Conservation (phyloP, 2,329 filamentous ascomycete species). For the Trichophyton verrucosum region DNA sequence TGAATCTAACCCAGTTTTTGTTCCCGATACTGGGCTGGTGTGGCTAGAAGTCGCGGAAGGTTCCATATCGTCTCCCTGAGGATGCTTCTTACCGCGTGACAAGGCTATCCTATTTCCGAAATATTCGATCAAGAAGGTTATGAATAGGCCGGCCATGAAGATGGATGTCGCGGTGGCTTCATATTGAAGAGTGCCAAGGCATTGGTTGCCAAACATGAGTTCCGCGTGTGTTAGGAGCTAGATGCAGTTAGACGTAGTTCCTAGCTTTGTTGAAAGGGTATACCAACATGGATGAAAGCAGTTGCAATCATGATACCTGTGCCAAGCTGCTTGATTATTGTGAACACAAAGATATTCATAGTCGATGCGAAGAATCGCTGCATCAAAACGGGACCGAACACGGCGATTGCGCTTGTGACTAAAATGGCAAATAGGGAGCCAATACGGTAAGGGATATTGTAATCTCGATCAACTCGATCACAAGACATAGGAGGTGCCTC, state of each 20-base stretch:
- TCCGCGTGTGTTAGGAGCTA: slow-evolving; percentile 60
- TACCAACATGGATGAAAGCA: slow-evolving; percentile 52
- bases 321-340: slow-evolving; percentile 49
- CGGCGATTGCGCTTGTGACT: slow-evolving; percentile 54
- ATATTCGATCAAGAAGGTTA: slow-evolving; percentile 62
- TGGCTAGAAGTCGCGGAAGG: slow-evolving; percentile 14
- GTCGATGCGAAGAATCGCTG: slow-evolving; percentile 44
- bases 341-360: slow-evolving; percentile 40
- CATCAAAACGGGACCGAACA: slow-evolving; percentile 55
- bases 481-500: slow-evolving; percentile 33
- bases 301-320: slow-evolving; percentile 62
- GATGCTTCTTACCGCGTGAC: slow-evolving; percentile 18
- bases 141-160: slow-evolving; percentile 59
- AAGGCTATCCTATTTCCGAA: slow-evolving; percentile 47
- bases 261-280: not conserved
- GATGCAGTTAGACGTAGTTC: not conserved
- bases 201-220: slow-evolving; percentile 60
- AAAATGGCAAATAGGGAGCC: slow-evolving; percentile 63
- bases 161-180: slow-evolving; percentile 59
- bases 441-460: slow-evolving; percentile 56
- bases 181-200: slow-evolving; percentile 53
- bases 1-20: slow-evolving; percentile 5
- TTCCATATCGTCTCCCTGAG: slow-evolving; percentile 18
- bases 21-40: slow-evolving; percentile 13
- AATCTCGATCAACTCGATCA: slow-evolving; percentile 41